Conservation (phyloP, 2,329 filamentous ascomycete genomes). For the Colletotrichum lupini region DNA sequence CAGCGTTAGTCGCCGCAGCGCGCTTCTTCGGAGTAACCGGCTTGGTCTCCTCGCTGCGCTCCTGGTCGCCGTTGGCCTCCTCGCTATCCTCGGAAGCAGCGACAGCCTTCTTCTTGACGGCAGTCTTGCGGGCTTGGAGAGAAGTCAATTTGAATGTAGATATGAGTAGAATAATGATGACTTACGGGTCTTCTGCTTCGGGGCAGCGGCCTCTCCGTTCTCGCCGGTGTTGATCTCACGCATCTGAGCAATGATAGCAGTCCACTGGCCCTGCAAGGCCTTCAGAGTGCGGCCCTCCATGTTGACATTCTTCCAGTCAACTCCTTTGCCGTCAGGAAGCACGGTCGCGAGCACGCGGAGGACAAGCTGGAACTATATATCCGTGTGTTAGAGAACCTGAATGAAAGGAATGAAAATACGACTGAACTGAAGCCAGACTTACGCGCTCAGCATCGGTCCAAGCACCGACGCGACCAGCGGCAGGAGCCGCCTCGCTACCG, state of each 20-base stretch:
- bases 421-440: constrained; percentile 2
- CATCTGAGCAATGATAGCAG: constrained; percentile 48
- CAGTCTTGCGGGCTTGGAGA: constrained; percentile 36
- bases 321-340: constrained; percentile 42
- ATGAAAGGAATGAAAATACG: neutral
- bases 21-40: constrained; percentile 18
- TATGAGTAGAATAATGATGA: neutral
- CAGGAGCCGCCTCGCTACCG: constrained; percentile 37
- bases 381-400: neutral
- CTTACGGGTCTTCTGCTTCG: constrained; percentile 32
- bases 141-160: neutral
- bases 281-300: constrained; percentile 53
- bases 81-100: neutral
- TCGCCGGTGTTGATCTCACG: constrained; percentile 46
- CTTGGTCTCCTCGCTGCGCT: neutral
- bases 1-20: neutral
- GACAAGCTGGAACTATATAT: constrained; percentile 46
- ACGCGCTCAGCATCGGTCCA: constrained; percentile 53
- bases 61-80: constrained; percentile 5
- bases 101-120: constrained; percentile 38
- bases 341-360: constrained; percentile 49
- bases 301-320: constrained; percentile 48
- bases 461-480: constrained; percentile 20
- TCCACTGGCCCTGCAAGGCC: constrained; percentile 51
- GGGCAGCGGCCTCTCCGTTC: neutral